Percentiles rank a stretch among this genome's conserved stretches.
These are phyloP conservation scores for Fraxinus dipetala DNA, from an alignment of 305 asterid genomes.

Conservation along the genomic window DNA sequence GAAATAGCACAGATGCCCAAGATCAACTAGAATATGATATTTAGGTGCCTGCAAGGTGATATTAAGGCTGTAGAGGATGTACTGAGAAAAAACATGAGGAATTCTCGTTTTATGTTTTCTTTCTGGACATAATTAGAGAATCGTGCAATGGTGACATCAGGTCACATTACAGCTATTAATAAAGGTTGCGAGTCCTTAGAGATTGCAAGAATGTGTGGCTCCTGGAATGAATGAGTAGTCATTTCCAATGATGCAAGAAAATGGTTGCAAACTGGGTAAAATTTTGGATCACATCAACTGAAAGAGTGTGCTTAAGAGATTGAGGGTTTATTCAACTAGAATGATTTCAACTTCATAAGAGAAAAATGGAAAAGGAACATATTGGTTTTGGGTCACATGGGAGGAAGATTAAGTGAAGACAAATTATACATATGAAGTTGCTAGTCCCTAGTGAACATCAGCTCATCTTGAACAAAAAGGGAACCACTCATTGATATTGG, in stretches of 20 bases:
- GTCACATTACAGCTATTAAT: conserved; percentile 1
- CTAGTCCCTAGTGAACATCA: not conserved
- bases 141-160: conserved; percentile 13
- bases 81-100: not conserved
- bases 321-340: not conserved
- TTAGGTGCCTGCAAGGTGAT: conserved; percentile 13
- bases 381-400: not conserved
- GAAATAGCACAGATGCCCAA: not conserved
- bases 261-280: not conserved
- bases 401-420: not conserved
- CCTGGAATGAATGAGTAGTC: not conserved
- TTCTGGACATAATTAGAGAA: conserved; percentile 16
- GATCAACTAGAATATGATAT: not conserved
- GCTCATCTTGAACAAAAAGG: not conserved
- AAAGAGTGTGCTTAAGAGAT: not conserved
- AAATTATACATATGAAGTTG: not conserved
- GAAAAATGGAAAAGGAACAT: not conserved
- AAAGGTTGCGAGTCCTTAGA: not conserved
- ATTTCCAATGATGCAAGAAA: not conserved
- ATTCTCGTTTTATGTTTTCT: not conserved
- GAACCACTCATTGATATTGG: not conserved
- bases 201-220: not conserved
- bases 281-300: not conserved
- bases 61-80: not conserved
- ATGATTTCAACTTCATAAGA: not conserved